These are phyloP conservation scores for Thozetella sp. DNA, from an alignment of 495 filamentous ascomycete species.

Conservation along the genomic window DNA sequence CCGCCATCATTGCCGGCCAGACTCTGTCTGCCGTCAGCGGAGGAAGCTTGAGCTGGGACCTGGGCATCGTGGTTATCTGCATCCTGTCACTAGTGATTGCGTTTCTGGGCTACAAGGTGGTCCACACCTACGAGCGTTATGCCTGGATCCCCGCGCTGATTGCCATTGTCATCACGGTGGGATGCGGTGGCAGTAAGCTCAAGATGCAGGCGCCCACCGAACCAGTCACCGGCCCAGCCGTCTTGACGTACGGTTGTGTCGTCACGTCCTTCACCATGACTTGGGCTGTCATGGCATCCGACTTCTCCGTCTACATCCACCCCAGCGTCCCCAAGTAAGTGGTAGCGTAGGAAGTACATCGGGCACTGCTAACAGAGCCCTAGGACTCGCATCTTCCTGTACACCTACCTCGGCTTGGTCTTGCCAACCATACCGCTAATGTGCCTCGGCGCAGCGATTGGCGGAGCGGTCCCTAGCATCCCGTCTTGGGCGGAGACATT, in stretches of 20 bases:
- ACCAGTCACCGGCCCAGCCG: slow-evolving; percentile 17
- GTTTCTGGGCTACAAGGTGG: slow-evolving; percentile 58
- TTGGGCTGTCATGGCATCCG: slow-evolving; percentile 17
- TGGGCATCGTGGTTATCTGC: slow-evolving; percentile 48
- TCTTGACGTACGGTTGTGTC: slow-evolving; percentile 28
- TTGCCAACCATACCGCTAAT: slow-evolving; percentile 41
- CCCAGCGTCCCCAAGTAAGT: slow-evolving; percentile 27
- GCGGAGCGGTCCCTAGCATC: slow-evolving; percentile 26
- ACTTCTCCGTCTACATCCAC: slow-evolving; percentile 29
- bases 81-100: slow-evolving; percentile 56
- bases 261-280: slow-evolving; percentile 25
- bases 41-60: slow-evolving; percentile 38
- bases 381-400: slow-evolving; percentile 23
- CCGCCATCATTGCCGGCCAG: slow-evolving; percentile 37
- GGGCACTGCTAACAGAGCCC: neutral
- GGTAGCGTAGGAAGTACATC: neutral
- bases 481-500: slow-evolving; percentile 32
- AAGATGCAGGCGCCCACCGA: slow-evolving; percentile 16
- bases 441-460: slow-evolving; percentile 45
- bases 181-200: slow-evolving; percentile 22
- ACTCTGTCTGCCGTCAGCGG: slow-evolving; percentile 45
- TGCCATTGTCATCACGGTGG: slow-evolving; percentile 48
- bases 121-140: slow-evolving; percentile 63
- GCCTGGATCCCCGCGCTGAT: slow-evolving; percentile 60
- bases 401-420: slow-evolving; percentile 33